Evolutionary conservation across 441 rosid species (phyloP).

Genomic region (Populus tomentosa): DNA sequence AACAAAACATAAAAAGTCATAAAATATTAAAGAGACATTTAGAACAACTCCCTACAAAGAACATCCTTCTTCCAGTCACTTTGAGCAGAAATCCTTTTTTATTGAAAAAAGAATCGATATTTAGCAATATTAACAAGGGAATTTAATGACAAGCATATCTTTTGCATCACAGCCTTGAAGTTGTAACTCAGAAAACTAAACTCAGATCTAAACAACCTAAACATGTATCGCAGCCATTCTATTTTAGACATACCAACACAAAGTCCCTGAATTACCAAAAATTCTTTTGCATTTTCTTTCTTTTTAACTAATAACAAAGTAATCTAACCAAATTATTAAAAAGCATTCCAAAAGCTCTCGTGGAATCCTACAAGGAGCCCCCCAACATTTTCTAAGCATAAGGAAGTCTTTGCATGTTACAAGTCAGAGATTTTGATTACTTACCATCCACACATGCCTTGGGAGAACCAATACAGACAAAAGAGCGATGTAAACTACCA

Average conservation of each 20-base stretch:
- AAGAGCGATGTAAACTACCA: constrained; percentile 57
- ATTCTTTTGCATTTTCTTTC: not conserved
- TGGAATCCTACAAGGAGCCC: not conserved
- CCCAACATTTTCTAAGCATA: not conserved
- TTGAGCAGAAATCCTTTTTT: not conserved
- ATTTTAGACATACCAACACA: not conserved
- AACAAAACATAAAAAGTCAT: not conserved
- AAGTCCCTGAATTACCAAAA: not conserved
- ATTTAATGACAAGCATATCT: not conserved
- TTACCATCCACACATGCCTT: constrained; percentile 68
- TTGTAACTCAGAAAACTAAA: not conserved
- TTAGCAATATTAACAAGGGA: not conserved
- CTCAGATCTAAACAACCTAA: not conserved
- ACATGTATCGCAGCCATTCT: no score
- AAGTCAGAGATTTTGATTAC: constrained; percentile 9
- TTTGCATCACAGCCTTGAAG: not conserved
- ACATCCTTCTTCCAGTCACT: not conserved
- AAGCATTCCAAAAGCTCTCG: not conserved
- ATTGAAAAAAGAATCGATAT: not conserved
- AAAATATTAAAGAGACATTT: not conserved
- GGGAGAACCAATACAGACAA: constrained; percentile 76
- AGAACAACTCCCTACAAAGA: not conserved
- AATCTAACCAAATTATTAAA: not conserved
- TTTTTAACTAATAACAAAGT: not conserved
- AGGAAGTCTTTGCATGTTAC: not conserved